phyloP scores from a whole-genome alignment of 2,329 filamentous ascomycete species.

The Juglanconis oblonga region DNA sequence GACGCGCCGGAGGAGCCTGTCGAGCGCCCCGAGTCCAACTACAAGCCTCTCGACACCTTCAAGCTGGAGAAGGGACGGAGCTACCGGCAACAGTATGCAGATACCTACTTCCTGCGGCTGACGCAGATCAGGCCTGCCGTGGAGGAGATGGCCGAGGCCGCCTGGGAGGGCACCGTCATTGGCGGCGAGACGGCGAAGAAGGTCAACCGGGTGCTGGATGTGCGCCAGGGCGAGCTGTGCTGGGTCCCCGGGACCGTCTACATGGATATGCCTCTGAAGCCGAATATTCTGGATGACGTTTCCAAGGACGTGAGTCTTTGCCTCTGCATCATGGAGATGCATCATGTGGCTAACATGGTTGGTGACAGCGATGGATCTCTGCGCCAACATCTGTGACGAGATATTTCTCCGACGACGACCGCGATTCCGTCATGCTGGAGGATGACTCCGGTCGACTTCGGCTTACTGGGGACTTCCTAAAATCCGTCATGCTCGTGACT shows the following conservation, averaged over 20 bases:
- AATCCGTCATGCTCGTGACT: constrained; percentile 74
- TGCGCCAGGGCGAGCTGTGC: constrained; percentile 90
- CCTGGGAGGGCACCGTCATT: constrained; percentile 77
- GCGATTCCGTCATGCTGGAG: constrained; percentile 79
- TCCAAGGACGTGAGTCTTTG: constrained; percentile 73
- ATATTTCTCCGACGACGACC: constrained; percentile 63
- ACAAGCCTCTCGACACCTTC: constrained; percentile 75
- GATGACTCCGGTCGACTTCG: constrained; percentile 90
- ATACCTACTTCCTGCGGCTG: constrained; percentile 95
- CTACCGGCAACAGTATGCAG: constrained; percentile 93
- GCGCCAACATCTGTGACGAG: constrained; percentile 74
- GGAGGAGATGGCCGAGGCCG: constrained; percentile 67
- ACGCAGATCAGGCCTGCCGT: constrained; percentile 83
- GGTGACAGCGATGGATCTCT: constrained; percentile 75
- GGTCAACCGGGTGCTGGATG: constrained; percentile 89
- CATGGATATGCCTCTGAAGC: constrained; percentile 95
- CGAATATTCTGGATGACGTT: constrained; percentile 92
- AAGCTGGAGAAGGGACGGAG: constrained; percentile 66
- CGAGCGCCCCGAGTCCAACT: constrained; percentile 52
- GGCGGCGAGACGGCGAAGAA: constrained; percentile 69
- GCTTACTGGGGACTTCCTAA: constrained; percentile 69
- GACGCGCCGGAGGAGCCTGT: constrained; percentile 35
- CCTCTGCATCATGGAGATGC: not conserved
- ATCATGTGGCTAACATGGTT: not conserved
- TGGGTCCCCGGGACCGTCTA: constrained; percentile 95